These are phyloP conservation scores for Forsythia viridissima DNA, from an alignment of 257 asterid genomes.

Conservation along the genomic window DNA sequence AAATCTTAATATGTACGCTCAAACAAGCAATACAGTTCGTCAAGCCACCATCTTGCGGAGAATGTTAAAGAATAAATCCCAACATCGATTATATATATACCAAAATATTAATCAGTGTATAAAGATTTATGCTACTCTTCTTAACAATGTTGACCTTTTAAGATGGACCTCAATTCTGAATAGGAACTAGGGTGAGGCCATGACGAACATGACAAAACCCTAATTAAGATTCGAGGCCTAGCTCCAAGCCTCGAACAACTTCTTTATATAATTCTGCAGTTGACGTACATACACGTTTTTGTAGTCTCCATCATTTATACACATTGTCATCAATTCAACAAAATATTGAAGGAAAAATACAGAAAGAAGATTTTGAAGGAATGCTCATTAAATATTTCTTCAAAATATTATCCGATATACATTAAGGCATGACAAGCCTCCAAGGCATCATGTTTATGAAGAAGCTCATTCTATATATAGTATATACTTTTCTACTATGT, in stretches of 20 bases:
- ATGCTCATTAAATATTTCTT: slow-evolving; percentile 1
- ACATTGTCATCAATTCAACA: too few relatives aligned
- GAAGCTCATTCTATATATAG: neutral
- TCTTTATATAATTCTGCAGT: neutral
- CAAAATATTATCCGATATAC: slow-evolving; percentile 13
- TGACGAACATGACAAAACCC: neutral
- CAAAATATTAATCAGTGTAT: too few relatives aligned
- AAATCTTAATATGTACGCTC: too few relatives aligned
- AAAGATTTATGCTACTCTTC: too few relatives aligned
- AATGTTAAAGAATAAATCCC: too few relatives aligned
- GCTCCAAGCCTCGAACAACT: neutral
- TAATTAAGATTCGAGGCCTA: neutral
- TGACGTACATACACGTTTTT: too few relatives aligned
- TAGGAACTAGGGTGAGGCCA: neutral
- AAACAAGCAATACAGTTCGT: too few relatives aligned
- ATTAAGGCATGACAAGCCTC: slow-evolving; percentile 10
- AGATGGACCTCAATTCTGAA: too few relatives aligned
- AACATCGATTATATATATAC: too few relatives aligned
- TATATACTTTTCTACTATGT: slow-evolving; percentile 9
- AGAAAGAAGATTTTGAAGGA: neutral
- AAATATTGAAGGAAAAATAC: neutral
- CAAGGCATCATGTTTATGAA: neutral
- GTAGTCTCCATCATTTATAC: too few relatives aligned
- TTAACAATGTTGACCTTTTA: too few relatives aligned
- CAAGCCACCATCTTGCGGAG: too few relatives aligned